A percentile compares a stretch with the other conserved stretches of the same genome.
Evolutionary conservation across 495 filamentous ascomycete genomes (phyloP).

Genomic region (Aspergillus sparsus): DNA sequence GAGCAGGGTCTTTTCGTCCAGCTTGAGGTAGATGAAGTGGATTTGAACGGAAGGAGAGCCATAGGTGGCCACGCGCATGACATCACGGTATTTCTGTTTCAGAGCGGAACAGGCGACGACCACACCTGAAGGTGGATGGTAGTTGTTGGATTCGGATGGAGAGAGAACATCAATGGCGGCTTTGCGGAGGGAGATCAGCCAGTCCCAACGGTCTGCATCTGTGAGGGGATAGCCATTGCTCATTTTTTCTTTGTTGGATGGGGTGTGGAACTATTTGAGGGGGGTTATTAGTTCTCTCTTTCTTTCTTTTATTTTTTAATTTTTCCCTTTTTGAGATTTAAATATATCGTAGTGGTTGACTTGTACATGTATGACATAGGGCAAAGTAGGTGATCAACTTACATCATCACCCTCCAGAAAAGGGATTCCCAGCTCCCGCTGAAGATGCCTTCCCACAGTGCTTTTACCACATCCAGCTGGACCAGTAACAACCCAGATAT

Average conservation of each 20-base stretch:
- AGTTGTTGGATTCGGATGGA: slow-evolving; percentile 46
- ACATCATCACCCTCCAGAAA: slow-evolving; percentile 98
- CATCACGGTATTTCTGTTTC: slow-evolving; percentile 96
- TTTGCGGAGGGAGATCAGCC: slow-evolving; percentile 87
- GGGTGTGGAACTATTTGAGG: slow-evolving; percentile 72
- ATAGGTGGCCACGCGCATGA: slow-evolving; percentile 87
- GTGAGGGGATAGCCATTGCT: slow-evolving; percentile 80
- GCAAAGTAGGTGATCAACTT: slow-evolving; percentile 36
- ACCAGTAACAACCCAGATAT: slow-evolving; percentile 98
- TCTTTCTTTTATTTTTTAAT: slow-evolving; percentile 1
- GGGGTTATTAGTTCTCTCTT: slow-evolving; percentile 13
- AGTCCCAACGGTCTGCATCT: slow-evolving; percentile 97
- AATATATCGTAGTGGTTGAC: background rate
- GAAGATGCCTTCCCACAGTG: slow-evolving; percentile 80
- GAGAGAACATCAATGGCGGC: slow-evolving; percentile 68
- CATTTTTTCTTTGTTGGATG: slow-evolving; percentile 93
- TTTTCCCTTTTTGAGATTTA: slow-evolving; percentile 16
- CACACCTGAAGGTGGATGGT: slow-evolving; percentile 66
- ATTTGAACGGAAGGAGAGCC: slow-evolving; percentile 72
- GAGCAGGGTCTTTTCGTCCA: slow-evolving; percentile 70
- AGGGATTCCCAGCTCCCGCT: slow-evolving; percentile 67
- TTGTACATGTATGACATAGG: slow-evolving; percentile 1
- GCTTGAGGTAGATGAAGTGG: slow-evolving; percentile 91
- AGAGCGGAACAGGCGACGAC: slow-evolving; percentile 95
- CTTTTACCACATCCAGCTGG: slow-evolving; percentile 97